Evolutionary conservation across 176 grass and related monocot genomes (phyloP).

Genomic region (Olyra latifolia): DNA sequence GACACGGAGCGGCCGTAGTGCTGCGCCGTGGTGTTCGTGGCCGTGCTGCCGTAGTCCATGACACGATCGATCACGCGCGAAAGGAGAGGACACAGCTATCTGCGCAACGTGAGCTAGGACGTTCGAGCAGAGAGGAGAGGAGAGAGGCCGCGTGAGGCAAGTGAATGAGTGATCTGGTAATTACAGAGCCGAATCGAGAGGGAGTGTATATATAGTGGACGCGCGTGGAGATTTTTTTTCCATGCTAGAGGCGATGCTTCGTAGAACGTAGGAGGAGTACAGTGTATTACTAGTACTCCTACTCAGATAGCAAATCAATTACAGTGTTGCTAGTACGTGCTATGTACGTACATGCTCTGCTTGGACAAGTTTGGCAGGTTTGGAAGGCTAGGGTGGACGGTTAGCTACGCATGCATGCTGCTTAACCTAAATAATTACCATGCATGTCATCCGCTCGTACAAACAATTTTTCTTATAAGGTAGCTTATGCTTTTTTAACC

Average conservation of each 20-base stretch:
- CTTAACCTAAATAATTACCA: constrained; percentile 17
- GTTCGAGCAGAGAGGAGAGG: not conserved
- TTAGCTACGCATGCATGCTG: not conserved
- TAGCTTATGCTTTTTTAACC: not conserved
- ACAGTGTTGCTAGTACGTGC: not conserved
- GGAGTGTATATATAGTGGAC: constrained; percentile 24
- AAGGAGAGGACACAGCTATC: not conserved
- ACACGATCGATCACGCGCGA: too few species aligned
- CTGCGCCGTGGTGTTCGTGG: not conserved
- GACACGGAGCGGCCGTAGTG: constrained; percentile 27
- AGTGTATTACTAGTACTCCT: not conserved
- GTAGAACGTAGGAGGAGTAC: not conserved
- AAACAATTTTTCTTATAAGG: not conserved
- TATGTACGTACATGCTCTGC: constrained; percentile 7
- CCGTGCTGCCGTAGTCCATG: constrained; percentile 44
- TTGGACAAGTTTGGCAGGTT: constrained; percentile 47
- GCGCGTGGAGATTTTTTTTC: constrained; percentile 16
- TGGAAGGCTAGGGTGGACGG: constrained; percentile 19
- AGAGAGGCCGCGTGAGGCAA: not conserved
- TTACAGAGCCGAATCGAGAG: not conserved
- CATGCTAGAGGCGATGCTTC: not conserved
- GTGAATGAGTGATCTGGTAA: constrained; percentile 7
- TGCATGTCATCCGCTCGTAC: constrained; percentile 2
- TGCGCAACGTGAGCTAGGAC: not conserved
- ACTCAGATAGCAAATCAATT: constrained; percentile 17